Base-by-base conservation (phyloP, 805 yeast species). In the Lachancea dasiensis region DNA sequence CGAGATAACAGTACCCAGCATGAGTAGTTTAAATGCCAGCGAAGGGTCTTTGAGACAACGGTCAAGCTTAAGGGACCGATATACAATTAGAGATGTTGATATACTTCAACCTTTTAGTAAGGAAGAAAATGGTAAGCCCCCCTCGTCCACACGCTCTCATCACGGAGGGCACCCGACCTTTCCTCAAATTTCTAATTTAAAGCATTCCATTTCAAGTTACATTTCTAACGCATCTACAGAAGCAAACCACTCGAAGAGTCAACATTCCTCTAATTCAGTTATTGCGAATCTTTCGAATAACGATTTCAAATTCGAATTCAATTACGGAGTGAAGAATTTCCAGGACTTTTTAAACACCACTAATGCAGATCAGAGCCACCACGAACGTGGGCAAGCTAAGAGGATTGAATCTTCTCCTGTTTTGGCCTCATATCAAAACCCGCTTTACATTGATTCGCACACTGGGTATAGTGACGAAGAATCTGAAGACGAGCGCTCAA, bases 401-500 rank as follows among this genome's bases (percentile, higher is more conserved):
- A 22, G 36, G 6, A 25, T 40, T 6, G 41, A 38, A 19, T 37
- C 41, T 6, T 32, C 41, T 14, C 41, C 41, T 3, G 11, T 22
- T 9, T 17, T 38, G 31, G 23, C 36, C 4, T 3, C 22, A 1
- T 18, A 19, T 21, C 29, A 31, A 5, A 37, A 34, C 7, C 26
- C 22, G 1, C 17, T 20, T 19, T 28, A 10, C 3, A 3, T 29
- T 8, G 32, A 36, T 5, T 15, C 15, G 13, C 30, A 34, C 4
- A 22, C 38, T 6, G 32, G 24, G 14, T 26, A 31, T 14, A 25
- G 39, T 17, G 40, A 60, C 31, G 50, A 50, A 24, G 47, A 48
- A 6, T 46, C 58, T 5, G 86, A 79, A 50, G 84, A 79, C 54
- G 85, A 79, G 47, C 74, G 76, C 9, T 80, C 78, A 0, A 77